Percentiles rank a stretch among this genome's conserved stretches.
These are phyloP conservation scores for Baeospora myosura DNA, from an alignment of 1,284 basidiomycete species.

Conservation along the genomic window DNA sequence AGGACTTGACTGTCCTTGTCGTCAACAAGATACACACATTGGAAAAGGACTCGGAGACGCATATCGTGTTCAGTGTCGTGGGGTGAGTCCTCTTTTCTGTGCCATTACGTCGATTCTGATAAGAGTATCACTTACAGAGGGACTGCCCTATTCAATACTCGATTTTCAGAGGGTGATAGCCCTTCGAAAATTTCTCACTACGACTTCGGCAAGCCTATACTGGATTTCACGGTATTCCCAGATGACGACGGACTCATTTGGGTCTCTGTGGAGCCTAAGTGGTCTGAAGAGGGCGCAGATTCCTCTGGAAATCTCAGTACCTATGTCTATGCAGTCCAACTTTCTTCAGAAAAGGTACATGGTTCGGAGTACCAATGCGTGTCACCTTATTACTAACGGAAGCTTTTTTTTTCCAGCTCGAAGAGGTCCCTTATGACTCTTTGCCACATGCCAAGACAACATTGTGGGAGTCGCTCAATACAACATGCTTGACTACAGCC, in stretches of 20 bases:
- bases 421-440: conserved; percentile 20
- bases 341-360: conserved; percentile 22
- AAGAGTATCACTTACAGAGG: conserved; percentile 34
- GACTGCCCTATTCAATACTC: conserved; percentile 56
- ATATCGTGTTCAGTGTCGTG: conserved; percentile 55
- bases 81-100: conserved; percentile 42
- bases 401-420: conserved; percentile 21
- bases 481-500: conserved; percentile 32
- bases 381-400: conserved; percentile 2
- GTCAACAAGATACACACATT: conserved; percentile 45
- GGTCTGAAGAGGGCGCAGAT: conserved; percentile 18
- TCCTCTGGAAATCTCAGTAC: conserved; percentile 2
- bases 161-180: conserved; percentile 26
- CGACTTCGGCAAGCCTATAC: conserved; percentile 49
- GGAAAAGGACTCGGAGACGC: conserved; percentile 25
- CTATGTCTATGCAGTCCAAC: conserved; percentile 18
- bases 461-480: conserved; percentile 34
- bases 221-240: conserved; percentile 43
- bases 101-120: conserved; percentile 4
- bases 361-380: not conserved
- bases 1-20: conserved; percentile 35
- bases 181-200: conserved; percentile 31
- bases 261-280: conserved; percentile 44
- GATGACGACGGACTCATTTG: conserved; percentile 33
- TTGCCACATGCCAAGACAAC: conserved; percentile 9